A percentile compares a stretch with the other conserved stretches of the same genome.
Evolutionary conservation across 306 rosid species (phyloP).

Genomic region (Canavalia gladiata): DNA sequence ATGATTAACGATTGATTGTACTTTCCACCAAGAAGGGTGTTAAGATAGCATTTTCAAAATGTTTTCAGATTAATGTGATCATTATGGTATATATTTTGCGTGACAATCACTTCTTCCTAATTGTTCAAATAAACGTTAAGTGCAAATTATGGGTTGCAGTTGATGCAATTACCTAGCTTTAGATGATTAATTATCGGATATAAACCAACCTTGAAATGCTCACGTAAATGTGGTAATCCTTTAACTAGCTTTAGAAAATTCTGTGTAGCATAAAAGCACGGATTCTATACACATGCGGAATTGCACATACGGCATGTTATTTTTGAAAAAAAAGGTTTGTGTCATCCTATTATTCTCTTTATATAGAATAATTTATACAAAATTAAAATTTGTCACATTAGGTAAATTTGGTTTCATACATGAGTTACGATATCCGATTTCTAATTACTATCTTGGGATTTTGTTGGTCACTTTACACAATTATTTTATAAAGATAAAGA

Average conservation of each 20-base stretch:
- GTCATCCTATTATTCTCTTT: background rate
- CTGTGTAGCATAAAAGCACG: background rate
- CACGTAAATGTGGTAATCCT: slow-evolving; percentile 21
- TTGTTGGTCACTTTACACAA: background rate
- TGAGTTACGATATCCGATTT: background rate
- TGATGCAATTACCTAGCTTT: slow-evolving; percentile 31
- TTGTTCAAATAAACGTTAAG: slow-evolving; percentile 43
- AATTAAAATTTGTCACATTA: background rate
- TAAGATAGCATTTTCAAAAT: slow-evolving; percentile 38
- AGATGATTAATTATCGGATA: background rate
- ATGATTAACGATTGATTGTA: slow-evolving; percentile 8
- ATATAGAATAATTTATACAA: background rate
- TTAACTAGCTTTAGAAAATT: slow-evolving; percentile 8
- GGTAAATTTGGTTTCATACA: background rate
- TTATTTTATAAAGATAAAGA: background rate
- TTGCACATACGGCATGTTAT: slow-evolving; percentile 9
- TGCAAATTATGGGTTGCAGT: slow-evolving; percentile 26
- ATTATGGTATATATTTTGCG: slow-evolving; percentile 28
- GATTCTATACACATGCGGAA: background rate
- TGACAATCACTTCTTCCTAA: slow-evolving; percentile 49
- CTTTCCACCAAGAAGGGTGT: slow-evolving; percentile 40
- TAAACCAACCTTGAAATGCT: background rate
- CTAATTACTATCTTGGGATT: background rate
- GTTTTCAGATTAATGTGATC: background rate
- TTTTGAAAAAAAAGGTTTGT: background rate